These are phyloP conservation scores for Globisporangium cystogenes DNA, from an alignment of 352 stramenopile species.

Conservation along the genomic window DNA sequence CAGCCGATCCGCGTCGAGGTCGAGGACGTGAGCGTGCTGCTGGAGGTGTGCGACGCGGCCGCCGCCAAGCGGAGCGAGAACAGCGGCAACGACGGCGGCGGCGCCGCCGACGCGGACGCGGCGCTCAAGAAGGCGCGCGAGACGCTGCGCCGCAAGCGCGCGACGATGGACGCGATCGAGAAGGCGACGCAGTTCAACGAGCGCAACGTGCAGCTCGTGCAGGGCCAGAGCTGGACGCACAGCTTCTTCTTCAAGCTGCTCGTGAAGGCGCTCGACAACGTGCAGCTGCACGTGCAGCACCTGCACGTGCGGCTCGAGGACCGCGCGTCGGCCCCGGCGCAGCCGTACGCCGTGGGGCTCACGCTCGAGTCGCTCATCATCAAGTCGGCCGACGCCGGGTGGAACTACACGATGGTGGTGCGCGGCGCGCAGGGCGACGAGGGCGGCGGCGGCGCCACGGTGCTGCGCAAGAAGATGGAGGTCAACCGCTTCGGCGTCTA, in stretches of 20 bases:
- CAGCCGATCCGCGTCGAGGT: constrained; percentile 77
- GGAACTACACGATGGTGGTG: constrained; percentile 83
- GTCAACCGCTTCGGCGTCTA: constrained; percentile 81
- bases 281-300: constrained; percentile 75
- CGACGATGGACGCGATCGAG: constrained; percentile 71
- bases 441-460: constrained; percentile 21
- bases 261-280: constrained; percentile 80
- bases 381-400: constrained; percentile 73
- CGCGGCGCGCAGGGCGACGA: constrained; percentile 20
- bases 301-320: constrained; percentile 74
- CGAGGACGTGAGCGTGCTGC: constrained; percentile 66
- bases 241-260: constrained; percentile 76
- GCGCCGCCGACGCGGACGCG: constrained; percentile 7
- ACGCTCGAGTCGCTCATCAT: constrained; percentile 78
- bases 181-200: constrained; percentile 64
- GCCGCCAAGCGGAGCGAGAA: too few species aligned
- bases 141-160: constrained; percentile 63
- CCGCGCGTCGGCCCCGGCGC: constrained; percentile 31
- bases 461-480: constrained; percentile 78
- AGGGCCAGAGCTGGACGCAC: constrained; percentile 48
- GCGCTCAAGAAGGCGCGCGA: constrained; percentile 21
- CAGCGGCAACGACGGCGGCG: too few species aligned
- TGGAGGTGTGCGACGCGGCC: constrained; percentile 47
- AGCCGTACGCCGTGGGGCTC: constrained; percentile 56
- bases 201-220: constrained; percentile 21